Evolutionary conservation across 2,329 filamentous ascomycete species (phyloP).

Genomic region (Nigrospora osmanthi): DNA sequence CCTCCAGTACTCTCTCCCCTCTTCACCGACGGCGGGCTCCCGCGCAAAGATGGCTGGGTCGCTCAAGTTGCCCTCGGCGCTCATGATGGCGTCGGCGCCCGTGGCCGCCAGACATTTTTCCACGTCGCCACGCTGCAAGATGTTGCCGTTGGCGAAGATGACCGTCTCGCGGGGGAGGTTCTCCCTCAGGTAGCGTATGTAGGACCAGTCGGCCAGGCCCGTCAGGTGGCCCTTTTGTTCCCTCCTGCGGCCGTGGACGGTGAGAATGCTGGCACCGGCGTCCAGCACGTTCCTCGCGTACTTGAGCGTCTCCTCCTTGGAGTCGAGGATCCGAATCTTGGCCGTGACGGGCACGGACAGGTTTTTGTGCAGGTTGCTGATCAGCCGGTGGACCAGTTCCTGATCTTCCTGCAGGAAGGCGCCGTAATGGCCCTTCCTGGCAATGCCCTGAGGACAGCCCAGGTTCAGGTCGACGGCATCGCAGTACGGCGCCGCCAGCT

Average conservation of each 20-base stretch:
- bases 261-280: conserved; percentile 87
- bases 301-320: conserved; percentile 73
- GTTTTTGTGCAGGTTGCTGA: conserved; percentile 72
- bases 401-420: conserved; percentile 93
- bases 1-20: conserved; percentile 80
- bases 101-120: conserved; percentile 71
- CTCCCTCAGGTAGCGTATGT: conserved; percentile 74
- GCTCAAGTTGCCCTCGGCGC: conserved; percentile 88
- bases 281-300: conserved; percentile 83
- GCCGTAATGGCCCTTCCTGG: conserved; percentile 82
- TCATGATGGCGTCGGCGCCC: conserved; percentile 90
- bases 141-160: conserved; percentile 94
- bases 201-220: conserved; percentile 85
- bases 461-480: conserved; percentile 95
- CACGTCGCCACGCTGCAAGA: conserved; percentile 73
- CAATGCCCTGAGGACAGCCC: conserved; percentile 94
- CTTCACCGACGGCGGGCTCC: conserved; percentile 53
- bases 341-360: conserved; percentile 83
- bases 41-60: conserved; percentile 80
- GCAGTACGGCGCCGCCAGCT: conserved; percentile 74
- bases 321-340: conserved; percentile 88
- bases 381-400: conserved; percentile 71
- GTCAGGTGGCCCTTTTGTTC: conserved; percentile 97
- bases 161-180: conserved; percentile 81
- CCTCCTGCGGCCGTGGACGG: conserved; percentile 79